Evolutionary conservation across 495 filamentous ascomycete genomes (phyloP), one percentile per base, ranked within the genome.

Genomic region (Trichoderma gamsii): DNA sequence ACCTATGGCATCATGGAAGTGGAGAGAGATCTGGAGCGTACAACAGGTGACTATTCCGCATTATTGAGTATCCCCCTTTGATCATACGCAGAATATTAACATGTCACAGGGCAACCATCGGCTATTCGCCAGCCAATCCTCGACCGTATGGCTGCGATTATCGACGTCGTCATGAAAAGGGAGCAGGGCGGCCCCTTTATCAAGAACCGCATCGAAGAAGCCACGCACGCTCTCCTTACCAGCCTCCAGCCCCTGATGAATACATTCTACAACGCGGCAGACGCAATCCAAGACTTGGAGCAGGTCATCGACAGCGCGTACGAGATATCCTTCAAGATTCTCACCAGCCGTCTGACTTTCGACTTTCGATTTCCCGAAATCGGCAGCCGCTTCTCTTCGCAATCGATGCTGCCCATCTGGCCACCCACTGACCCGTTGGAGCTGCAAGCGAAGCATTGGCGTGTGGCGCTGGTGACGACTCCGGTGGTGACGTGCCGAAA

Each of bases 401-500:
- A 63, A 13, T 56, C 44, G 16, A 68, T 68, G 67, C 59, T 68
- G n/a, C 38, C 38, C 65, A 66, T 66, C 43, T 66, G 65, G 65
- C 65, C 65, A 18, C 25, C 21, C 21, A 35, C 21, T 13, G 59
- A 64, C 27, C 44, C 67, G 35, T 15, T 46, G 7, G 67, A 68
- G 59, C 43, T 63, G 35, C 59, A 64, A 23, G 67, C 67, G 1
- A 43, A 63, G n/a, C 67, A 68, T 61, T 68, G 38, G 38, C 56
- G 67, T 12, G 67, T 68, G 67, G 56, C 56, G 9, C 59, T 68
- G 13, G 59, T 63, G 41, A 61, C 59, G 7, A 68, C 67, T 3
- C 67, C 67, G 8, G 67, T 68, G 13, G 49, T 68, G 38, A 68
- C 67, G 11, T 63, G 56, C 25, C 67, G 67, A 4, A 68, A 68